A percentile compares a stretch with the other conserved stretches of the same genome.
Conservation (phyloP, 148 eudicot genomes). For the Fagopyrum esculentum region DNA sequence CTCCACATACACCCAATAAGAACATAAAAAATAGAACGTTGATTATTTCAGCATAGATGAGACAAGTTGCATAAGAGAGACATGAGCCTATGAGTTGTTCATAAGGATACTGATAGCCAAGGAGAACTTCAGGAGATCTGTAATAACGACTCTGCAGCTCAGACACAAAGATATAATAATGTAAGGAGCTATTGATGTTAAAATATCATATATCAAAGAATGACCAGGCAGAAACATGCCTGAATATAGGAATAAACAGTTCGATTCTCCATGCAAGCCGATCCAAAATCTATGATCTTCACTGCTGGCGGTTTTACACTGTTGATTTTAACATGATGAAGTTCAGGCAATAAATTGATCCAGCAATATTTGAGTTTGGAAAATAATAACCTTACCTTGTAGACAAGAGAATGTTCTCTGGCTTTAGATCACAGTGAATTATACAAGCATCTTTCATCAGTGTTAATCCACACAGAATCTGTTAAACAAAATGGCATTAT, state of each 20-base stretch:
- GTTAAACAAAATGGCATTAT: constrained; percentile 11
- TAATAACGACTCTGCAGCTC: constrained; percentile 91
- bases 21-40: neutral
- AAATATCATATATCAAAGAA: neutral
- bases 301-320: constrained; percentile 83
- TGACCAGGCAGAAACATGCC: constrained; percentile 28
- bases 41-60: neutral
- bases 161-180: constrained; percentile 13
- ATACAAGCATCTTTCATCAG: constrained; percentile 96
- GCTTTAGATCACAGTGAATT: constrained; percentile 95
- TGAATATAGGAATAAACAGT: constrained; percentile 98
- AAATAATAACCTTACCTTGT: constrained; percentile 53
- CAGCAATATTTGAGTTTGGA: neutral
- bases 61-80: neutral
- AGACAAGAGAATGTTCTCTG: constrained; percentile 91
- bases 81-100: neutral
- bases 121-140: constrained; percentile 97
- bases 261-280: constrained; percentile 92
- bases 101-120: constrained; percentile 97
- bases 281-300: constrained; percentile 96
- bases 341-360: constrained; percentile 1
- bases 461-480: constrained; percentile 85
- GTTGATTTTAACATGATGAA: constrained; percentile 29
- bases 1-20: neutral
- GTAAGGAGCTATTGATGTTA: constrained; percentile 7